Evolutionary conservation across 1,284 basidiomycete species (phyloP).

Genomic region (Hemileia vastatrix): DNA sequence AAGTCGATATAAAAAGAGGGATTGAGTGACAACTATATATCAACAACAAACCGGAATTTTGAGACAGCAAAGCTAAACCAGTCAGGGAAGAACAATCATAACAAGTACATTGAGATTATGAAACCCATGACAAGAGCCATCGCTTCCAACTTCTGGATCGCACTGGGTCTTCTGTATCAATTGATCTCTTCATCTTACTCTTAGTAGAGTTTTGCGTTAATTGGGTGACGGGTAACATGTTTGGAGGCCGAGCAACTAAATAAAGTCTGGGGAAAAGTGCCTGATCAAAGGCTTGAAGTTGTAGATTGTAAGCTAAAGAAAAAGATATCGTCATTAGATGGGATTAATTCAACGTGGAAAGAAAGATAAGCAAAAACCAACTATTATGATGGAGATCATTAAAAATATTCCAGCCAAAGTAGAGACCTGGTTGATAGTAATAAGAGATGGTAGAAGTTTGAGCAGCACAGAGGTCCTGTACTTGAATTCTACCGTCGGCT

Average conservation of each 20-base stretch:
- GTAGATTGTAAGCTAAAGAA: slow-evolving; percentile 15
- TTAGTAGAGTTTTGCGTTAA: slow-evolving; percentile 8
- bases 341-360: neutral
- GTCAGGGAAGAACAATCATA: too few species aligned
- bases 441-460: slow-evolving; percentile 23
- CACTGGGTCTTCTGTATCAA: too few species aligned
- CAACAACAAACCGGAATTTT: too few species aligned
- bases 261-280: slow-evolving; percentile 16
- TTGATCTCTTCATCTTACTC: too few species aligned
- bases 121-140: too few species aligned
- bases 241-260: slow-evolving; percentile 10
- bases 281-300: slow-evolving; percentile 18
- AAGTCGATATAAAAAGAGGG: too few species aligned
- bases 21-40: too few species aligned
- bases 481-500: slow-evolving; percentile 29
- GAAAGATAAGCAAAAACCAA: neutral
- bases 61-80: too few species aligned
- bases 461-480: slow-evolving; percentile 26
- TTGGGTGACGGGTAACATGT: slow-evolving; percentile 17
- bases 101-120: too few species aligned
- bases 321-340: neutral
- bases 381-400: slow-evolving; percentile 21
- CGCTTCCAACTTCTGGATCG: too few species aligned
- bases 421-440: slow-evolving; percentile 26
- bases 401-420: slow-evolving; percentile 17